phyloP scores from a whole-genome alignment of 2,329 filamentous ascomycete genomes.

The Talaromyces pinophilus region DNA sequence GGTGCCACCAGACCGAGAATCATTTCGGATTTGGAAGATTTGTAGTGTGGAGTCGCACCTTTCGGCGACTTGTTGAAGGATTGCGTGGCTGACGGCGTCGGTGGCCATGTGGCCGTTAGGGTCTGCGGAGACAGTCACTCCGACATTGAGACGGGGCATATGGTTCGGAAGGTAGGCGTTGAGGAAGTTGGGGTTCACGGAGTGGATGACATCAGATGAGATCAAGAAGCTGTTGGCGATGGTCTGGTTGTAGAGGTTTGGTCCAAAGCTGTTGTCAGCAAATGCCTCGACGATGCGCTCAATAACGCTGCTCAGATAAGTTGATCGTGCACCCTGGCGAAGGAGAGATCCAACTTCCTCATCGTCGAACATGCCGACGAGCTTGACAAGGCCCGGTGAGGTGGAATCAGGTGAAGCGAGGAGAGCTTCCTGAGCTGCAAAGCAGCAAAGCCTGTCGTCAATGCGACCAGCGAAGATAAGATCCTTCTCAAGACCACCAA shows the following conservation, averaged over 20 bases:
- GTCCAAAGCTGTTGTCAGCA: constrained; percentile 47
- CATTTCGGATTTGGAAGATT: constrained; percentile 93
- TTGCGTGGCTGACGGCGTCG: constrained; percentile 78
- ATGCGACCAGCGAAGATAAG: constrained; percentile 94
- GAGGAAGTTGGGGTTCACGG: constrained; percentile 92
- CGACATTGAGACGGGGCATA: constrained; percentile 83
- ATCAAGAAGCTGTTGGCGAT: constrained; percentile 91
- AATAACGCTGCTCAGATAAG: constrained; percentile 79
- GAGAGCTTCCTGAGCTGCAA: constrained; percentile 82
- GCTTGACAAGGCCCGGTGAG: constrained; percentile 69
- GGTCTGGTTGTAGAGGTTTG: constrained; percentile 70
- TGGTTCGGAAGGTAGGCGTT: constrained; percentile 81
- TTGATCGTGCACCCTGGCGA: constrained; percentile 84
- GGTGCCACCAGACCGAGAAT: constrained; percentile 83
- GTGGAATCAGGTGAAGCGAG: constrained; percentile 62
- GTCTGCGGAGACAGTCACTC: constrained; percentile 76
- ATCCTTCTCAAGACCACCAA: constrained; percentile 84
- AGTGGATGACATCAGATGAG: constrained; percentile 90
- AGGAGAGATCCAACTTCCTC: constrained; percentile 93
- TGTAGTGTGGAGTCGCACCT: constrained; percentile 72
- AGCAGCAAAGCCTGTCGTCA: constrained; percentile 97
- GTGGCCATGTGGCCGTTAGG: constrained; percentile 96
- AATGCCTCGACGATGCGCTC: constrained; percentile 75
- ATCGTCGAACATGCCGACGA: constrained; percentile 93
- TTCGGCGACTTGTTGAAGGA: constrained; percentile 77